phyloP scores from a whole-genome alignment of 441 rosid genomes.

The Theobroma grandiflorum region DNA sequence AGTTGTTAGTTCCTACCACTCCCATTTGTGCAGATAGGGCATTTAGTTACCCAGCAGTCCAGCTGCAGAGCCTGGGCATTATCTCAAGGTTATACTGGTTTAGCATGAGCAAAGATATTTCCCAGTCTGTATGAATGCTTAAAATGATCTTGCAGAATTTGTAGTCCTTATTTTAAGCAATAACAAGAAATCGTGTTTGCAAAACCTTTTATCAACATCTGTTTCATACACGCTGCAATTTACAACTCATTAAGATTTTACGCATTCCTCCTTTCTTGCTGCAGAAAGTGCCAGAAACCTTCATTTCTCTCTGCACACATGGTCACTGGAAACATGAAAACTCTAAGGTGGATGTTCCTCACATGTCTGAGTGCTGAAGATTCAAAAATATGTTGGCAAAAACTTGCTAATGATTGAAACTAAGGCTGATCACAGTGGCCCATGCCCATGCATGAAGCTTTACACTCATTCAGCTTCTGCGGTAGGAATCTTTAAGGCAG shows the following conservation, averaged over 20 bases:
- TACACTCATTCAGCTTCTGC: slow-evolving; percentile 16
- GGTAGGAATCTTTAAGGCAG: slow-evolving; percentile 30
- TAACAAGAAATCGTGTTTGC: not conserved
- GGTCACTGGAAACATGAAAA: slow-evolving; percentile 39
- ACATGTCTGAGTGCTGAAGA: slow-evolving; percentile 33
- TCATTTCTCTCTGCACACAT: slow-evolving; percentile 23
- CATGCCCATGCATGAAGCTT: not conserved
- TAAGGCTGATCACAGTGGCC: not conserved
- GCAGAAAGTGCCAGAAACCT: slow-evolving; percentile 21
- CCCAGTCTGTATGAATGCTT: not conserved
- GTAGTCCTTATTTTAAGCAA: not conserved
- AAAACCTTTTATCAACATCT: slow-evolving; percentile 4
- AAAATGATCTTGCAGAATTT: not conserved
- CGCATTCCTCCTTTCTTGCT: not conserved
- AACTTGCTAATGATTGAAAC: not conserved
- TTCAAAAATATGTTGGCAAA: slow-evolving; percentile 25
- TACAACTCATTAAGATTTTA: slow-evolving; percentile 3
- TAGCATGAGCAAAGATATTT: not conserved
- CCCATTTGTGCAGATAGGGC: not conserved
- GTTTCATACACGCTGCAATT: slow-evolving; percentile 7
- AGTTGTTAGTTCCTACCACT: not conserved
- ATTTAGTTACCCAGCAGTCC: not conserved
- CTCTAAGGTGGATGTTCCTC: slow-evolving; percentile 36
- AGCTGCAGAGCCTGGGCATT: not conserved
- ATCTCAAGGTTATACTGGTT: too few relatives aligned